Conservation (phyloP, 768 basidiomycete species). For the Phanerochaete sordida region DNA sequence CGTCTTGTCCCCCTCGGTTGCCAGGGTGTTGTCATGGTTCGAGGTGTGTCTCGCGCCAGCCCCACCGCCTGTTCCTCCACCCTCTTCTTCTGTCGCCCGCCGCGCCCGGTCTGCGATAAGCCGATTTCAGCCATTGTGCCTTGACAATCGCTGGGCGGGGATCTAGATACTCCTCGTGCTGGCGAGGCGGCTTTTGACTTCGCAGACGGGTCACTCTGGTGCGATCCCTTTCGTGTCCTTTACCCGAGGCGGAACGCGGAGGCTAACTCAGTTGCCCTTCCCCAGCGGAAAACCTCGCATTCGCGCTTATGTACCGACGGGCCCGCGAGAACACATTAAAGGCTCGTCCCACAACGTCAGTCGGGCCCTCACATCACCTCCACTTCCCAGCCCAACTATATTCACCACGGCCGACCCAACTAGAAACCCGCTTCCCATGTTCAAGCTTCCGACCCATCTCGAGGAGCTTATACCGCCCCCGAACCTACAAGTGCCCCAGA, state of each 20-base stretch:
- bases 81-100: constrained; percentile 3
- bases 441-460: constrained; percentile 59
- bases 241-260: constrained; percentile 4
- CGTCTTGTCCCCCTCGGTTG: constrained; percentile 4
- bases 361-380: constrained; percentile 10
- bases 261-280: constrained; percentile 6
- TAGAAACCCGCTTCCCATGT: constrained; percentile 21
- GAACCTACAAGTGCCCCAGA: constrained; percentile 36
- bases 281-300: not conserved
- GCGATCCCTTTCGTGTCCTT: constrained; percentile 5
- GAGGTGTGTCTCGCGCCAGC: constrained; percentile 4
- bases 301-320: constrained; percentile 9
- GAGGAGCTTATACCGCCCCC: constrained; percentile 57
- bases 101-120: constrained; percentile 9
- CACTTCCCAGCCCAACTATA: not conserved
- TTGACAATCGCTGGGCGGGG: constrained; percentile 13
- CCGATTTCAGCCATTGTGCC: constrained; percentile 8
- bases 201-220: not conserved
- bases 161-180: constrained; percentile 8
- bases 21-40: constrained; percentile 12
- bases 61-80: not conserved
- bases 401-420: not conserved
- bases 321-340: constrained; percentile 14
- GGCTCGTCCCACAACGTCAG: constrained; percentile 11
- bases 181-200: not conserved